phyloP scores from a whole-genome alignment of 768 basidiomycete genomes.

The Pisolithus tinctorius region DNA sequence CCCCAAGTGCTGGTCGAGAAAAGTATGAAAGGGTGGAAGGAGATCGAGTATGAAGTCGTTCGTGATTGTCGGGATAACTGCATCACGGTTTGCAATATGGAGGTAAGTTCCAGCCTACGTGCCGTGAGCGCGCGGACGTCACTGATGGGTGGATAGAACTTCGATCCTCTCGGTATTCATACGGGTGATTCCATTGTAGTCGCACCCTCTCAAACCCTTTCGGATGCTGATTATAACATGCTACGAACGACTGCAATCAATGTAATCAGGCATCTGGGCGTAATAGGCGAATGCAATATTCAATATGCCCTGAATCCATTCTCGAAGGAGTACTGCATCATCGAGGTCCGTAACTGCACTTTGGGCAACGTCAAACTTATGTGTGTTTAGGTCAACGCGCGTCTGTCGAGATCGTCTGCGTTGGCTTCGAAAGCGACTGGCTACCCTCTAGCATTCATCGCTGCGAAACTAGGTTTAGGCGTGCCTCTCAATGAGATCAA shows the following conservation, averaged over 20 bases:
- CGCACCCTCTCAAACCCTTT: slow-evolving; percentile 94
- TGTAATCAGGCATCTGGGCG: slow-evolving; percentile 85
- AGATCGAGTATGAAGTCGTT: slow-evolving; percentile 99
- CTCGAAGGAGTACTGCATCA: slow-evolving; percentile 93
- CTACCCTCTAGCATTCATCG: slow-evolving; percentile 98
- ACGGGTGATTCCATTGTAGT: slow-evolving; percentile 99
- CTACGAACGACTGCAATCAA: slow-evolving; percentile 95
- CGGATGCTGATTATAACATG: slow-evolving; percentile 99
- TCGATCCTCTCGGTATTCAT: slow-evolving; percentile 97
- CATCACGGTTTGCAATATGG: slow-evolving; percentile 99
- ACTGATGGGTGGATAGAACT: slow-evolving; percentile 58
- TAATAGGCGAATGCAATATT: slow-evolving; percentile 94
- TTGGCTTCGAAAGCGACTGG: slow-evolving; percentile 98
- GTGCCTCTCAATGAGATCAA: slow-evolving; percentile 96
- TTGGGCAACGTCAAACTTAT: slow-evolving; percentile 1
- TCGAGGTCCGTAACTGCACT: slow-evolving; percentile 93
- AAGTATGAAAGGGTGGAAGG: slow-evolving; percentile 99
- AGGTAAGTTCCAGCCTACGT: slow-evolving; percentile 51
- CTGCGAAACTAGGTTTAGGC: slow-evolving; percentile 96
- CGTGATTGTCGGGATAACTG: slow-evolving; percentile 97
- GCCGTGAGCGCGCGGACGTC: background rate
- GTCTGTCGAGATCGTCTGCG: slow-evolving; percentile 60
- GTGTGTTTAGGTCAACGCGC: slow-evolving; percentile 48
- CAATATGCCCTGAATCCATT: slow-evolving; percentile 96
- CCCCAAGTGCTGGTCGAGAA: slow-evolving; percentile 98